Conservation (phyloP, 2,329 filamentous ascomycete genomes). For the Trichoderma semiorbis region DNA sequence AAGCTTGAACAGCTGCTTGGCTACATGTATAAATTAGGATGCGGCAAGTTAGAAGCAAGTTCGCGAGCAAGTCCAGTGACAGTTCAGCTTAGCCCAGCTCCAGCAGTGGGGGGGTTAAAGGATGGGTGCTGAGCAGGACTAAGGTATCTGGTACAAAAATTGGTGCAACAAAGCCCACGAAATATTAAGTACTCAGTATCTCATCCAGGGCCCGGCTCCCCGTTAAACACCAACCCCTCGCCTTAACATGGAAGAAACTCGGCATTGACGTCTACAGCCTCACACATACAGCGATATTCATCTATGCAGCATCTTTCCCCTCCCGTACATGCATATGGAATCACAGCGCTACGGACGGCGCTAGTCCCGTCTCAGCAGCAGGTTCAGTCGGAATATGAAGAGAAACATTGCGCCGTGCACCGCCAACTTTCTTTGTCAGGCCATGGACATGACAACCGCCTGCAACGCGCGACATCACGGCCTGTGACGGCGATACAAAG, state of each 20-base stretch:
- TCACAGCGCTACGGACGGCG: neutral
- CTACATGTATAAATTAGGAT: neutral
- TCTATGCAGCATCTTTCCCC: neutral
- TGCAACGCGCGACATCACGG: constrained; percentile 8
- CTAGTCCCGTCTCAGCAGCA: constrained; percentile 9
- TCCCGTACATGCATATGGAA: neutral
- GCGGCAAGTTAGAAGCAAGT: neutral
- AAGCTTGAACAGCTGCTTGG: neutral
- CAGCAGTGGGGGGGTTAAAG: neutral
- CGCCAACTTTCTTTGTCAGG: constrained; percentile 14
- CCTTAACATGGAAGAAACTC: constrained; percentile 5
- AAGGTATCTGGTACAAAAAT: neutral
- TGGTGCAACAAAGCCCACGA: fast-evolving
- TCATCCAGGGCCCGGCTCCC: neutral
- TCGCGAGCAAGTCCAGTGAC: constrained; percentile 11
- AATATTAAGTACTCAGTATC: neutral
- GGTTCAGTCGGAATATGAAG: neutral
- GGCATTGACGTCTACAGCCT: neutral
- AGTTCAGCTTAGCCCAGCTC: constrained; percentile 8
- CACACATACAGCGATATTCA: neutral
- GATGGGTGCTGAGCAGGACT: neutral
- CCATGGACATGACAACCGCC: constrained; percentile 10
- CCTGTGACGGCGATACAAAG: neutral
- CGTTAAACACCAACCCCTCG: constrained; percentile 1
- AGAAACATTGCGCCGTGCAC: constrained; percentile 16